These are phyloP conservation scores for Pyrenopolyporus hunteri DNA, from an alignment of 495 filamentous ascomycete genomes.

Conservation along the genomic window DNA sequence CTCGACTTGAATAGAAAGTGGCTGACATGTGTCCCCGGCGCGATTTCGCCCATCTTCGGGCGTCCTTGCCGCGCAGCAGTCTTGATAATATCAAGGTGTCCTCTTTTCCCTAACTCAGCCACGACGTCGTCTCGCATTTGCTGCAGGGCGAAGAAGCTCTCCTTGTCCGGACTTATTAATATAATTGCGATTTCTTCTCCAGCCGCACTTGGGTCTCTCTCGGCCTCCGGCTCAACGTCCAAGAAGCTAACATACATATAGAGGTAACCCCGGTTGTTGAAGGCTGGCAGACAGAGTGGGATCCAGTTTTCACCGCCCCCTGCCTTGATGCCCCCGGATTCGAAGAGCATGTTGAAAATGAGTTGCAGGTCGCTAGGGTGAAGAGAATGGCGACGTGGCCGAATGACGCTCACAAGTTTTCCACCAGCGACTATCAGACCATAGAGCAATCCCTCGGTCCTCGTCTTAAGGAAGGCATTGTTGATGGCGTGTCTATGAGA, in stretches of 20 bases:
- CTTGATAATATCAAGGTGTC: slow-evolving; percentile 75
- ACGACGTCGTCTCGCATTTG: slow-evolving; percentile 84
- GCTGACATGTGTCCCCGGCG: slow-evolving; percentile 76
- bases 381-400: slow-evolving; percentile 92
- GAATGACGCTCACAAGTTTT: slow-evolving; percentile 88
- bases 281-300: slow-evolving; percentile 92
- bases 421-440: slow-evolving; percentile 94
- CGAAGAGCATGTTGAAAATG: slow-evolving; percentile 99
- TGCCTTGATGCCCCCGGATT: slow-evolving; percentile 81
- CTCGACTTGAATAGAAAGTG: slow-evolving; percentile 96
- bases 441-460: slow-evolving; percentile 79
- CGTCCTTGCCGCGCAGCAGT: slow-evolving; percentile 73
- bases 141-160: slow-evolving; percentile 88
- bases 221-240: slow-evolving; percentile 45
- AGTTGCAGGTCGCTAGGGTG: slow-evolving; percentile 96
- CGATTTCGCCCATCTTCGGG: slow-evolving; percentile 69
- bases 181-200: slow-evolving; percentile 84
- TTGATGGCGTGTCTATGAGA: slow-evolving; percentile 85
- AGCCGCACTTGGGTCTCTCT: slow-evolving; percentile 33
- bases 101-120: slow-evolving; percentile 73
- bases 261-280: slow-evolving; percentile 96
- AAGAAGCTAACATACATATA: slow-evolving; percentile 99
- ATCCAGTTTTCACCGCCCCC: slow-evolving; percentile 98
- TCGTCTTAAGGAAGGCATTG: slow-evolving; percentile 79
- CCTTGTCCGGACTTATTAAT: slow-evolving; percentile 89